phyloP scores from a whole-genome alignment of 2,329 filamentous ascomycete genomes.

The Xylaria sp. region DNA sequence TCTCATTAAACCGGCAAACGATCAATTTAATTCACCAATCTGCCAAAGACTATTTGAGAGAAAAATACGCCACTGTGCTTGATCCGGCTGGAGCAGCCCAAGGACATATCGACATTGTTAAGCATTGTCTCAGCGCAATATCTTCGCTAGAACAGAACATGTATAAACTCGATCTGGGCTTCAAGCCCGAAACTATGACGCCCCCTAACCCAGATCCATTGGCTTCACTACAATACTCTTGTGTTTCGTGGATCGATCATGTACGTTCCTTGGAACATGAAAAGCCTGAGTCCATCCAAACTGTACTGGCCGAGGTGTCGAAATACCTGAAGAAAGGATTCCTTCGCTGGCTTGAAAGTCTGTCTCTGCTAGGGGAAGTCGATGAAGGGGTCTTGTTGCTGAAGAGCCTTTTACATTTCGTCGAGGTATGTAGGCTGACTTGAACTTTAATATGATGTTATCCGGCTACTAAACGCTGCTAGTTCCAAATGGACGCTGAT shows the following conservation, averaged over 20 bases:
- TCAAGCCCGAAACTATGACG: neutral
- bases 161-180: neutral
- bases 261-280: neutral
- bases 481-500: constrained; percentile 3
- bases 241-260: constrained; percentile 20
- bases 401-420: constrained; percentile 1
- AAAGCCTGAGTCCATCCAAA: neutral
- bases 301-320: neutral
- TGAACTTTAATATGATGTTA: neutral
- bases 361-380: constrained; percentile 15
- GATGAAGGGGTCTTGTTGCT: neutral
- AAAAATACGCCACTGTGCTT: neutral
- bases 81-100: neutral
- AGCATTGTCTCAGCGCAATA: constrained; percentile 9
- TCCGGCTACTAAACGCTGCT: neutral
- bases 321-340: constrained; percentile 15
- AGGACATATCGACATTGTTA: neutral
- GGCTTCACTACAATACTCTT: constrained; percentile 9
- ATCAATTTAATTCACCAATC: constrained; percentile 23
- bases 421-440: constrained; percentile 3
- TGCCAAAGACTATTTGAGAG: constrained; percentile 21
- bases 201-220: constrained; percentile 16
- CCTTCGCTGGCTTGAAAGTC: constrained; percentile 22
- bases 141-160: constrained; percentile 13
- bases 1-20: neutral